phyloP scores from a whole-genome alignment of 2,329 filamentous ascomycete genomes.

The Coniochaeta ligniaria region DNA sequence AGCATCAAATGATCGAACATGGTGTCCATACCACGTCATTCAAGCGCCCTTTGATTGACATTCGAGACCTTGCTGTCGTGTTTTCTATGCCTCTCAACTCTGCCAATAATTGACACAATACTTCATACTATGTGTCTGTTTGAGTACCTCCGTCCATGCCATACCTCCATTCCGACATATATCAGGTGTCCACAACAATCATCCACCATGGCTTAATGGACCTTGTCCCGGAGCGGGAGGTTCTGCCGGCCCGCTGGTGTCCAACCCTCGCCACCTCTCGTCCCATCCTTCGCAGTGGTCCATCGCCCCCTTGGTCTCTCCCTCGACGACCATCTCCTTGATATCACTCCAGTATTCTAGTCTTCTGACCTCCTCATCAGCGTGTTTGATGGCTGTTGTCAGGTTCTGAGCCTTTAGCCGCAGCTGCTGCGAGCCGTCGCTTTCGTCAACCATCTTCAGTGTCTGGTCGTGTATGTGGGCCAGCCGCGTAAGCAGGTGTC shows the following conservation, averaged over 20 bases:
- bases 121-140: no score
- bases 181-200: not conserved
- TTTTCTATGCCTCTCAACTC: no score
- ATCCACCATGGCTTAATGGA: not conserved
- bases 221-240: not conserved
- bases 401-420: constrained; percentile 56
- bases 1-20: no score
- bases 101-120: no score
- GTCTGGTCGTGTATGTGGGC: constrained; percentile 54
- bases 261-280: constrained; percentile 40
- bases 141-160: no score
- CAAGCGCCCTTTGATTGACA: no score
- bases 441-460: constrained; percentile 23
- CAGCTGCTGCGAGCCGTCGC: constrained; percentile 17
- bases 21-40: no score
- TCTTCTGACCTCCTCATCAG: constrained; percentile 71
- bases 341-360: constrained; percentile 87
- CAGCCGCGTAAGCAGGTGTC: constrained; percentile 66
- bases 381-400: constrained; percentile 65
- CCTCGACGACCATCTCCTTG: constrained; percentile 56
- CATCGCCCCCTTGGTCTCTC: constrained; percentile 37
- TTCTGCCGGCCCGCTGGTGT: constrained; percentile 41
- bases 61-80: no score
- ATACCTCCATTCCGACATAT: not conserved
- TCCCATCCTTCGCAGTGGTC: constrained; percentile 35